Evolutionary conservation across 2,329 filamentous ascomycete genomes (phyloP), one percentile per base, ranked within the genome.

Genomic region (Bipolaris zeicola): DNA sequence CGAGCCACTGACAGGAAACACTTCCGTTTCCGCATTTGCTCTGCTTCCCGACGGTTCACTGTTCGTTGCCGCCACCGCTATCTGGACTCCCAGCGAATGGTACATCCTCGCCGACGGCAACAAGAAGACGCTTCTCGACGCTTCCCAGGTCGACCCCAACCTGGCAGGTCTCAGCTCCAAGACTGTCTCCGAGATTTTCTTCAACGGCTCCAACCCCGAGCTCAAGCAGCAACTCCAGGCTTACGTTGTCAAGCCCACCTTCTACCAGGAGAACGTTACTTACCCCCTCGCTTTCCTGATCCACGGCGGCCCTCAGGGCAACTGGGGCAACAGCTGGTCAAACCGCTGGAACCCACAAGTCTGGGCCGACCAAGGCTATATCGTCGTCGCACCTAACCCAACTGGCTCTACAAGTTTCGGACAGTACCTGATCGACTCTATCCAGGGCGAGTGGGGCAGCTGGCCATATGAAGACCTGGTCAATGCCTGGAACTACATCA

Each of bases 361-460:
- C 14, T 96, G 91, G 74, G 91, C 92, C 6, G 91, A 96, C 72
- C 90, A 94, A 76, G 92, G 92, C 41, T 96, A 95, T 71, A 84
- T 96, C 6, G 90, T 89, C 10, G 88, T 96, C 37, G 84, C 87
- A 37, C 90, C 91, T 13, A 96, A 96, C 74, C 90, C 91, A 31
- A 95, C 91, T 0, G 92, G 92, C 14, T 90, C 87, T 64, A 92
- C 90, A n/a, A 89, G 91, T 1, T 96, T 92, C 66, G 92, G 92
- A 14, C 89, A 94, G 77, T 82, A 84, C 36, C 83, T 94, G 49
- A 87, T 87, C 41, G 87, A 96, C 69, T 88, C 86, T 0, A 96
- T 96, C 68, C 82, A 85, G 48, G 83, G 87, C 52, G 82, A 95
- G 58, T 96, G 93, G 93, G 93, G 92, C 61, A 89, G 90, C n/a